Evolutionary conservation across 768 basidiomycete species (phyloP), one percentile per base, ranked within the genome.

Genomic region (Naganishia antarctica): DNA sequence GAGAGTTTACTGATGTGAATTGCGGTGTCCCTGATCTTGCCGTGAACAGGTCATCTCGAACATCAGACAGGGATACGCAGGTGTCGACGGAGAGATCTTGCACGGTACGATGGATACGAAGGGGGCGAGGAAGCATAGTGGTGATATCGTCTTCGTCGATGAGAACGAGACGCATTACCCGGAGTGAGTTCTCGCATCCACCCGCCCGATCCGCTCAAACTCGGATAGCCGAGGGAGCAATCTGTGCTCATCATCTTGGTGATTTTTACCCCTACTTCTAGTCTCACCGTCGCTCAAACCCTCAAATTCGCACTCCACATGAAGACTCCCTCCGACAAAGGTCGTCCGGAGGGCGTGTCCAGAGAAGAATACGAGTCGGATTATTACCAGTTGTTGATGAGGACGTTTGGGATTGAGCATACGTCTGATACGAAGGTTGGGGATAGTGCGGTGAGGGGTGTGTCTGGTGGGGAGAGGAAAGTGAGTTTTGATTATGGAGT

Each of bases 21-120:
- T 28, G 26, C 51, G n/a, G 31, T 57, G 51, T 23, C 31, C 37
- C 31, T 32, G 50, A 15, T 23, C 50, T 25, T 51, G 31, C 28
- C 51, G 29, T 40, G 51, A 32, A 8, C 51, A 57, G 51, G 51
- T 46, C 25, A n/a, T 61, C 44, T 46, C 60, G 18, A 61, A 61
- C 31, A 61, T 61, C 44, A 45, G 34, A 61, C 77, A 79, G 4
- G 88, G 88, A 65, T 92, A 82, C 68, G 82, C 88, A 64, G 74
- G 80, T 1, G 82, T 92, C 12, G 76, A 84, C 41, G 90, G 91
- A 25, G 80, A 85, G 0, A 81, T 91, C 1, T 78, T 80, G 28
- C 47, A 61, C 31, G 60, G 60, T 26, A 63, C 61, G 48, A 63
- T 50, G 61, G 61, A 63, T 63, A 16, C 7, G n/a, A 63, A 63